A percentile compares a stretch with the other conserved stretches of the same genome.
Evolutionary conservation across 495 filamentous ascomycete species (phyloP).

Genomic region (Xylaria cubensis): DNA sequence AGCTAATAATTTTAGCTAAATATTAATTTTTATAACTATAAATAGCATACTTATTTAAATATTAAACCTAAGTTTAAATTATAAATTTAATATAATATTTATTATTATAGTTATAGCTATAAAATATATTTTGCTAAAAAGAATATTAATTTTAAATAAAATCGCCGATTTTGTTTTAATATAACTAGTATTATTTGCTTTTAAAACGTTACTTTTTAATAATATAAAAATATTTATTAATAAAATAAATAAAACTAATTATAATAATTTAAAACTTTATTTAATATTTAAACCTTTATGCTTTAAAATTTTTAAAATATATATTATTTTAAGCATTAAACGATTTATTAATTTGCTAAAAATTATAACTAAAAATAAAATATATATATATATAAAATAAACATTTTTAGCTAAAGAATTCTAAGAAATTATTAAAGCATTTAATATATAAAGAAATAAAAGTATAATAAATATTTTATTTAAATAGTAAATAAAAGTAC

Average conservation of each 20-base stretch:
- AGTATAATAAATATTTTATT: neutral
- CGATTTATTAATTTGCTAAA: neutral
- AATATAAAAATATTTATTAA: neutral
- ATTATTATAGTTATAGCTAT: no score
- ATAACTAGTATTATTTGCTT: no score
- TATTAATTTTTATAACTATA: no score
- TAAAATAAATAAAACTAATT: neutral
- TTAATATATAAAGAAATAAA: conserved; percentile 1
- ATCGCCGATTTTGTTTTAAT: no score
- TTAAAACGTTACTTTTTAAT: no score
- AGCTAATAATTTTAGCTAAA: no score
- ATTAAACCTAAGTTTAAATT: no score
- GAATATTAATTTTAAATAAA: no score
- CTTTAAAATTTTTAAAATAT: neutral
- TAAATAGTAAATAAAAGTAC: neutral
- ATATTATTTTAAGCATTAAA: neutral
- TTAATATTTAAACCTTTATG: no score
- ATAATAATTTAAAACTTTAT: neutral
- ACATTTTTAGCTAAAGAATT: neutral
- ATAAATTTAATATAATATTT: no score
- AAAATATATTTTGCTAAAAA: no score
- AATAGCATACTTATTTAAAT: no score
- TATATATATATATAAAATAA: neutral
- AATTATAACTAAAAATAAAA: neutral
- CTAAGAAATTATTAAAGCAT: neutral